Evolutionary conservation across 768 basidiomycete species (phyloP).

Genomic region (Filobasidium floriforme): DNA sequence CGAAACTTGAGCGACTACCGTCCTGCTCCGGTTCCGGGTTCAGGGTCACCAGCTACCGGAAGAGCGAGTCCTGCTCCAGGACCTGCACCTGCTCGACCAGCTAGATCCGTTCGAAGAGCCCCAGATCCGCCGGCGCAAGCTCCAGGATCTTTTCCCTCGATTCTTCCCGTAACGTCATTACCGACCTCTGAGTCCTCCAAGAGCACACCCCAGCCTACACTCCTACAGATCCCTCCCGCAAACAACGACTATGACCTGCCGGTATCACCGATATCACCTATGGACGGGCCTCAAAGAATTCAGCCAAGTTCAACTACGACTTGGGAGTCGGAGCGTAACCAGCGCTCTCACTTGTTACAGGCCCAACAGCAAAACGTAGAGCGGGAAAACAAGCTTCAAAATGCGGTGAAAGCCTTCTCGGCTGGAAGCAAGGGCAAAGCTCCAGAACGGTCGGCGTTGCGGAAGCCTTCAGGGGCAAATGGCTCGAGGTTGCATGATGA

Average conservation of each 20-base stretch:
- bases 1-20: background rate
- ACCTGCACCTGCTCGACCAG: conserved; percentile 8
- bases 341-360: conserved; percentile 32
- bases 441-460: conserved; percentile 25
- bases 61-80: background rate
- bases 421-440: conserved; percentile 21
- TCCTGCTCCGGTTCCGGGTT: background rate
- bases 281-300: background rate
- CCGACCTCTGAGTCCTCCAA: background rate
- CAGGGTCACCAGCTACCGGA: conserved; percentile 7
- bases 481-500: conserved; percentile 24
- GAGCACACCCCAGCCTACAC: background rate
- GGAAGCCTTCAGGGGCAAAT: conserved; percentile 13
- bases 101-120: conserved; percentile 9
- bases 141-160: background rate
- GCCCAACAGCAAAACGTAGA: conserved; percentile 27
- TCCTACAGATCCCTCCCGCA: background rate
- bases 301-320: conserved; percentile 12
- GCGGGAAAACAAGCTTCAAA: conserved; percentile 19
- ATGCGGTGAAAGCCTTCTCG: conserved; percentile 19
- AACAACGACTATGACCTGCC: conserved; percentile 19
- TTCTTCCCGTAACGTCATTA: background rate
- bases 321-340: conserved; percentile 35
- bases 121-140: background rate
- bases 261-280: conserved; percentile 27